These are phyloP conservation scores for Omphalotus guepiniiformis DNA, from an alignment of 768 basidiomycete genomes.

Conservation along the genomic window DNA sequence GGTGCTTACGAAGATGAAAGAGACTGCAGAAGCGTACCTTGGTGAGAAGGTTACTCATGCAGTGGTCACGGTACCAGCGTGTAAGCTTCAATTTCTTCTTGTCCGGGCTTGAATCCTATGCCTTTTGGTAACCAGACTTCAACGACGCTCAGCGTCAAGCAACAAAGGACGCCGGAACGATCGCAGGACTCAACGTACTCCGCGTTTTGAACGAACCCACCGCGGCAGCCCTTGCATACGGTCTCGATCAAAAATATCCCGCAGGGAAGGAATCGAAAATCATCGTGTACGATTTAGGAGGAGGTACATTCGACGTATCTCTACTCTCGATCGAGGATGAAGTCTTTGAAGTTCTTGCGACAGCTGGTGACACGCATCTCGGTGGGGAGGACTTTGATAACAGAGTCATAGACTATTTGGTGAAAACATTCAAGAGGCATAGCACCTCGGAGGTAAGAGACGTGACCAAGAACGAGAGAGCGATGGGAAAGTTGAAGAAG, in stretches of 20 bases:
- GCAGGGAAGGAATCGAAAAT: conserved; percentile 68
- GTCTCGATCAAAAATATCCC: conserved; percentile 91
- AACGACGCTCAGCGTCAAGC: conserved; percentile 99
- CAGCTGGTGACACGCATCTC: conserved; percentile 82
- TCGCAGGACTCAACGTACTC: conserved; percentile 91
- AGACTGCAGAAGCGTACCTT: conserved; percentile 97
- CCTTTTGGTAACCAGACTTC: conserved; percentile 57
- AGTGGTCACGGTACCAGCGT: conserved; percentile 96
- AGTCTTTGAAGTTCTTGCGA: conserved; percentile 86
- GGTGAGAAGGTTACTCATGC: conserved; percentile 95
- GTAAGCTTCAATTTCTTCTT: conserved; percentile 33
- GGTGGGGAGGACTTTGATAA: conserved; percentile 77
- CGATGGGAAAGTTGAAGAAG: conserved; percentile 66
- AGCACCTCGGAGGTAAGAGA: conserved; percentile 48
- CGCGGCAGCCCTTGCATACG: conserved; percentile 95
- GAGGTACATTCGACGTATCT: conserved; percentile 98
- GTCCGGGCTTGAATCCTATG: conserved; percentile 4
- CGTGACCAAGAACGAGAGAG: conserved; percentile 55
- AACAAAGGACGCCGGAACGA: conserved; percentile 95
- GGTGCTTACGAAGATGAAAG: conserved; percentile 97
- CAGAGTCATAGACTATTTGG: conserved; percentile 66
- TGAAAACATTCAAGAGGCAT: conserved; percentile 67
- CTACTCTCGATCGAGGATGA: conserved; percentile 92
- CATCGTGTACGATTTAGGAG: conserved; percentile 96
- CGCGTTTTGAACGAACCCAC: conserved; percentile 98